Evolutionary conservation across 768 basidiomycete species (phyloP).

Genomic region (Albatrellus ellisii): DNA sequence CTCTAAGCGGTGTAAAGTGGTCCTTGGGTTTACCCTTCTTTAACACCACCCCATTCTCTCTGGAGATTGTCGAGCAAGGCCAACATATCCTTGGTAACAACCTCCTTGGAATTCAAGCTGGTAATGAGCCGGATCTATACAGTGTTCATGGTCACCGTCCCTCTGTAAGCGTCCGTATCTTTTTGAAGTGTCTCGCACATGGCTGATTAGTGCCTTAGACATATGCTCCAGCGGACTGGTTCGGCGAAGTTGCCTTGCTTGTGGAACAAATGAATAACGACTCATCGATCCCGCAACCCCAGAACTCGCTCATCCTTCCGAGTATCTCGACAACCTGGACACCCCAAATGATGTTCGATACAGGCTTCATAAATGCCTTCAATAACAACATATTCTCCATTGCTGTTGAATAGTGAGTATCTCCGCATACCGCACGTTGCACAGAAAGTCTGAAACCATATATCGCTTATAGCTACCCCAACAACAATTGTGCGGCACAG

Average conservation of each 20-base stretch:
- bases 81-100: constrained; percentile 50
- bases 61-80: constrained; percentile 42
- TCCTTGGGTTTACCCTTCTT: constrained; percentile 59
- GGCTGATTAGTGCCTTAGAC: constrained; percentile 1
- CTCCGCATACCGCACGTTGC: no score
- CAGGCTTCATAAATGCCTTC: constrained; percentile 7
- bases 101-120: constrained; percentile 56
- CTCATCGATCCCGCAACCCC: neutral
- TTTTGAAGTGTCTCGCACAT: neutral
- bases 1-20: constrained; percentile 50
- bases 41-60: constrained; percentile 37
- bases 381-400: constrained; percentile 6
- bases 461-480: constrained; percentile 33
- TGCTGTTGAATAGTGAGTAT: constrained; percentile 8
- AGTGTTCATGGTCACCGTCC: constrained; percentile 14
- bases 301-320: constrained; percentile 7
- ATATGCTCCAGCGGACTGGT: constrained; percentile 15
- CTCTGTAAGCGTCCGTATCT: constrained; percentile 3
- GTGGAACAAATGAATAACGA: constrained; percentile 6
- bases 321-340: constrained; percentile 11
- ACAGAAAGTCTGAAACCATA: no score
- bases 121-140: constrained; percentile 75
- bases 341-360: constrained; percentile 8
- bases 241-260: constrained; percentile 20
- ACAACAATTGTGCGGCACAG: constrained; percentile 46